These are phyloP conservation scores for Thuja plicata DNA, from an alignment of 83 land plant species.

Conservation along the genomic window DNA sequence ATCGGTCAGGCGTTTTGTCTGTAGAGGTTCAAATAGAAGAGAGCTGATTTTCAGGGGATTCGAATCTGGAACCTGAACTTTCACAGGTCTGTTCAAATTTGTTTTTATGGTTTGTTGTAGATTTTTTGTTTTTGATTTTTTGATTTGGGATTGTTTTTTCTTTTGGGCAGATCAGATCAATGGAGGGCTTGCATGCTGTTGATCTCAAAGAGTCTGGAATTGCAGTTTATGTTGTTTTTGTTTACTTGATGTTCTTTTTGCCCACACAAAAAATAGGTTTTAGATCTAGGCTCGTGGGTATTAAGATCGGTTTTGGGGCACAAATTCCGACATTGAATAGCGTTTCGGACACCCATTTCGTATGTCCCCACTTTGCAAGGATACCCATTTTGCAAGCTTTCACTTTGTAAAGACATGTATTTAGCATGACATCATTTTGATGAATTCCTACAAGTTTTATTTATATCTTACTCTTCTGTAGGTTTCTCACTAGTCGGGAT, in stretches of 20 bases:
- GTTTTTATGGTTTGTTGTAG: background rate
- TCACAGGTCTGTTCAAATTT: background rate
- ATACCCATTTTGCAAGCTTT: background rate
- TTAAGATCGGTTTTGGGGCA: background rate
- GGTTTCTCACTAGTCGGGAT: background rate
- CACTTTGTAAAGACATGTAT: background rate
- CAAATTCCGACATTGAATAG: background rate
- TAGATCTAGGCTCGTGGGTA: background rate
- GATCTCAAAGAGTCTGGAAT: background rate
- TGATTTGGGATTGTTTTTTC: background rate
- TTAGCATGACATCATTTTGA: background rate
- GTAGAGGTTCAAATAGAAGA: background rate
- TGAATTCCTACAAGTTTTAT: background rate
- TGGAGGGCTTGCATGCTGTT: background rate
- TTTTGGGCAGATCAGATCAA: background rate
- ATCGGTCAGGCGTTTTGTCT: background rate
- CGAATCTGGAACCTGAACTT: background rate
- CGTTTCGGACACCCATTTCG: background rate
- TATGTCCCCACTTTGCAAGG: background rate
- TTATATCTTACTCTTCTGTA: background rate
- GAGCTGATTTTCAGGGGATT: background rate
- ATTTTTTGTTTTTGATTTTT: background rate
- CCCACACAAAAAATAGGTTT: background rate
- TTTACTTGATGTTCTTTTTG: background rate
- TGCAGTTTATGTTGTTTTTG: background rate